Evolutionary conservation across 768 basidiomycete genomes (phyloP), one percentile per base, ranked within the genome.

Genomic region (Collybia nuda): DNA sequence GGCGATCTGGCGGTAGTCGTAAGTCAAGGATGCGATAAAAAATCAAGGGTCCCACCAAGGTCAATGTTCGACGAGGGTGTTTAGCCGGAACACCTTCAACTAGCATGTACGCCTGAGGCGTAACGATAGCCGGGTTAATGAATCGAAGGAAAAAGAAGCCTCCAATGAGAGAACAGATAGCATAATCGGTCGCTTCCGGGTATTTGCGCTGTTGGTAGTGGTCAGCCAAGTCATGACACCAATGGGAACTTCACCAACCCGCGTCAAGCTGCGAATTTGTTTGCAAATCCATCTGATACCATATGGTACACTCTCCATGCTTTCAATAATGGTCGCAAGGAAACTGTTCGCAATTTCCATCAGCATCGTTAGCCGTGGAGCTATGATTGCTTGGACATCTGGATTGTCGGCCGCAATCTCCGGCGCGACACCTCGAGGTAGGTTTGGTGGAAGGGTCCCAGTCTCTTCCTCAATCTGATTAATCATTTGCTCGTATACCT

Each of bases 241-340:
- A 17, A 28, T 40, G 29, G n/a, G 8, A 24, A 45, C 49, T 42
- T 17, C 40, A 71, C 84, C 50, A 59, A 98, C 96, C 74, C 93
- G 79, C 44, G 96, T 98, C 65, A 99, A 70, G 75, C 93, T 96
- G 55, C 94, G 78, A 64, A 99, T 99, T 70, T 99, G 97, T 70
- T 99, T 99, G 74, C 97, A 99, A 64, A 99, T 99, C 97, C 97
- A 99, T 57, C 97, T 82, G 56, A 99, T 99, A 61, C 97, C 97
- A 63, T 99, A 99, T 22, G 97, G 97, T 12, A 98, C 97, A 60
- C 89, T 94, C 61, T 99, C 97, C 86, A 98, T 86, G 55, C 92
- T 94, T 55, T 98, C 96, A 61, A 99, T 98, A 63, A 99, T 99
- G 7, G 97, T 99, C 28, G 93, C 77, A 52, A 99, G 76, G 74